Evolutionary conservation across 2,329 filamentous ascomycete genomes (phyloP), one percentile per base, ranked within the genome.

Genomic region (Stagonosporopsis tanaceti): DNA sequence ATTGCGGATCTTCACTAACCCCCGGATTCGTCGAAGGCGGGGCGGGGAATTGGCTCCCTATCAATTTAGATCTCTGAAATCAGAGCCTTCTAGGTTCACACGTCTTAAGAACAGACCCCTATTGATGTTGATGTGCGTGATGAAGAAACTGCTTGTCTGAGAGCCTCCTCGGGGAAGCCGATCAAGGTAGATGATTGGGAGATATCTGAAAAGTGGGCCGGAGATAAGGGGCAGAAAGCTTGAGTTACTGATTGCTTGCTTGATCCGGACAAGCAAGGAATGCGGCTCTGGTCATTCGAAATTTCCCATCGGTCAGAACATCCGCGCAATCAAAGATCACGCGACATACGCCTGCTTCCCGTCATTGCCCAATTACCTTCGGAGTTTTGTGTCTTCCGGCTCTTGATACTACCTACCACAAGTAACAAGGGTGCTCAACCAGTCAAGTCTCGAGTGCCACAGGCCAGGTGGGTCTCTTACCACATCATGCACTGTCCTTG

Each of bases 1-100:
- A 39, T 4, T 48, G 55, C 50, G 40, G 48, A 53, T 58, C 55
- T 6, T 20, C 30, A 40, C 50, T 53, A 46, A 53, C 6, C 55
- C 47, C 55, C 44, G 50, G 55, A 53, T 53, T 50, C 20, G 35
- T 40, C 17, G 22, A 34, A 40, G 17, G 17, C 7, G 38, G 50
- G 48, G 50, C 55, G 50, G 55, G 50, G 55, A 45, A 46, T n/a
- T 25, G 34, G 27, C 55, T 44, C 50, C 32, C 44, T 39, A 45
- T 40, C 24, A 53, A 58, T 39, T 14, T 11, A 44, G 30, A 32
- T 44, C 30, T 32, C 30, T 15, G 6, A 15, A 30, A 11, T 4
- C 15, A 34, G 32, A 3, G 5, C 14, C 32, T 15, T n/a, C 15
- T 34, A 2, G 2, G 14, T 34, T 14, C 30, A 9, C 30, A 32